phyloP scores from a whole-genome alignment of 2,329 filamentous ascomycete species.

The Chlorencoelia australis region DNA sequence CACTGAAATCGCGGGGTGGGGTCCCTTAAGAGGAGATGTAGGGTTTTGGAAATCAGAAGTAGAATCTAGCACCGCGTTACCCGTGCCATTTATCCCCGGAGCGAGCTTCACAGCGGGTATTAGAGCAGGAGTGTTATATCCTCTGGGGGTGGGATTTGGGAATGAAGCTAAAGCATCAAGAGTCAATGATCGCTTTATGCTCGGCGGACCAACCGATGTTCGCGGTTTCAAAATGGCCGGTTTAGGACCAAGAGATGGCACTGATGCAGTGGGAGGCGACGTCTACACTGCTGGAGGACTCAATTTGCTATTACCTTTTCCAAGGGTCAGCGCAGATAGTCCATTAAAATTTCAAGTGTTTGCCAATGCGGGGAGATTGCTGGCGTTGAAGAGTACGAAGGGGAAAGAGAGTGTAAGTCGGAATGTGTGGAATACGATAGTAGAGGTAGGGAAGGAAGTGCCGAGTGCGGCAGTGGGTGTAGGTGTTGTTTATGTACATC shows the following conservation, averaged over 20 bases:
- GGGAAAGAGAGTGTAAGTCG: constrained; percentile 21
- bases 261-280: constrained; percentile 83
- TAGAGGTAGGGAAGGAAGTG: constrained; percentile 61
- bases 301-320: constrained; percentile 76
- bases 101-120: constrained; percentile 71
- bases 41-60: constrained; percentile 90
- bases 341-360: constrained; percentile 84
- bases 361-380: constrained; percentile 76
- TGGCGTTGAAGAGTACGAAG: constrained; percentile 53
- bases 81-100: constrained; percentile 56
- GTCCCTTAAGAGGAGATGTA: constrained; percentile 76
- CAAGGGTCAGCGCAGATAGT: constrained; percentile 69
- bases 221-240: constrained; percentile 87
- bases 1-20: constrained; percentile 79
- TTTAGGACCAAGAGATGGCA: constrained; percentile 76
- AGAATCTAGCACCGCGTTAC: constrained; percentile 65
- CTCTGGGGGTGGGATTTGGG: constrained; percentile 56
- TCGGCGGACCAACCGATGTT: constrained; percentile 89
- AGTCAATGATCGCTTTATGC: constrained; percentile 88
- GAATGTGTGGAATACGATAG: constrained; percentile 46
- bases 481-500: constrained; percentile 90
- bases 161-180: constrained; percentile 54
- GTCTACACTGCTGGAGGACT: constrained; percentile 83
- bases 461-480: constrained; percentile 82
- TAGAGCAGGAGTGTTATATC: constrained; percentile 73